Evolutionary conservation across 805 yeast genomes (phyloP), one percentile per base, ranked within the genome.

Genomic region (Saturnispora ahearnii): DNA sequence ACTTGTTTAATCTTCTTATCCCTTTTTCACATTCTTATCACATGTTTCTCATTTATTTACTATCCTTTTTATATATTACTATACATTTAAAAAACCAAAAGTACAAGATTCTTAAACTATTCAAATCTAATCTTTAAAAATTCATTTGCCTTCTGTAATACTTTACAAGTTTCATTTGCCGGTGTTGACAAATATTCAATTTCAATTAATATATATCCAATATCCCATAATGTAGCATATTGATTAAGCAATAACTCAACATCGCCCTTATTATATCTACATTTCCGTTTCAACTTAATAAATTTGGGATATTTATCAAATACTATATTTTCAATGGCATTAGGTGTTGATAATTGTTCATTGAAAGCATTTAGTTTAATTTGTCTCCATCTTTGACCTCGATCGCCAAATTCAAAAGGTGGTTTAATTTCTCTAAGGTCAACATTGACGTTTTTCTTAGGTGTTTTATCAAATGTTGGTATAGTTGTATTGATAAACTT

Each of bases 311-410:
- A 51, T 48, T 40, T 57, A 55, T 24, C 54, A 43, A 29, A 21
- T 2, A 38, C 22, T 10, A 40, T 31, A 13, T 24, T 21, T 36
- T 45, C 49, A 12, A 51, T 37, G 10, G 46, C 49, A 10, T 34
- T 18, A 2, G n/a, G 24, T 11, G 43, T 46, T 7, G 45, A 21
- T 15, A 50, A 44, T 6, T 42, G 29, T 18, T 38, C 38, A 2
- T 28, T 41, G 1, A 62, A 45, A 24, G 60, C 61, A 6, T 57
- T 46, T 21, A 69, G 56, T 53, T 69, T 69, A 55, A 65, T 66
- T 67, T 66, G 60, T 37, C 72, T 52, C 73, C 73, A 69, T n/a
- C 50, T 54, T 1, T 68, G 62, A 2, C 72, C 73, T 21, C 59
- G 36, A 53, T 69, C 73, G 1, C 73, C 73, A 60, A 67, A 69